Evolutionary conservation across 768 basidiomycete species (phyloP).

Genomic region (Neoboletus magnificus): DNA sequence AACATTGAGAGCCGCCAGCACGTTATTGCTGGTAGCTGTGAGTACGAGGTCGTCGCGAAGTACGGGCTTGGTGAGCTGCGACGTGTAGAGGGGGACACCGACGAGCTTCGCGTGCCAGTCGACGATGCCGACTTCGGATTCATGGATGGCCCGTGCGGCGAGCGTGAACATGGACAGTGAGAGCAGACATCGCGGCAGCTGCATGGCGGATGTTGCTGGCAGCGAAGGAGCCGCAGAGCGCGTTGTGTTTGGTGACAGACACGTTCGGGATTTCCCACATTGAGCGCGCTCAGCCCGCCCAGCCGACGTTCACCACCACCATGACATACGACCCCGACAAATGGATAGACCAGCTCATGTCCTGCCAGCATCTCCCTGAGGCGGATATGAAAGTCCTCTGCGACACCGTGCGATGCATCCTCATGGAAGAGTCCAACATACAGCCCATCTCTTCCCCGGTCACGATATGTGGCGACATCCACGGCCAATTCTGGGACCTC

Average conservation of each 20-base stretch:
- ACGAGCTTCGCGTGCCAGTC: constrained; percentile 85
- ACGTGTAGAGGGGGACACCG: constrained; percentile 63
- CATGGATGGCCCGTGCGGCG: constrained; percentile 51
- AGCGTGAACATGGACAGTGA: constrained; percentile 17
- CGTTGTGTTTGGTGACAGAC: background rate
- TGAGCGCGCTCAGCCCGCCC: background rate
- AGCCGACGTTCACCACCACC: background rate
- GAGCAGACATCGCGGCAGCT: constrained; percentile 16
- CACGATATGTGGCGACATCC: constrained; percentile 94
- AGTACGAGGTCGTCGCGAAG: constrained; percentile 62
- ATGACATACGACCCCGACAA: constrained; percentile 56
- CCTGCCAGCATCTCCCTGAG: constrained; percentile 87
- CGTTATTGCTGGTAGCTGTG: constrained; percentile 68
- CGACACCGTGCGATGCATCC: constrained; percentile 80
- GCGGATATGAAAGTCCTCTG: constrained; percentile 91
- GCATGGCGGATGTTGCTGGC: constrained; percentile 11
- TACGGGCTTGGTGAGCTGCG: constrained; percentile 51
- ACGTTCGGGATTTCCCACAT: constrained; percentile 16
- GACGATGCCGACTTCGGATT: constrained; percentile 73
- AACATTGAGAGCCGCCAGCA: constrained; percentile 69
- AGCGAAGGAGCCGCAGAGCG: background rate
- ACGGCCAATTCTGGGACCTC: constrained; percentile 97
- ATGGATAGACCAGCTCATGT: constrained; percentile 87
- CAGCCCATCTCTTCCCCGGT: constrained; percentile 95
- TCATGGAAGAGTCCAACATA: constrained; percentile 97